Evolutionary conservation across 805 yeast species (phyloP), one percentile per base, ranked within the genome.

Genomic region (Metschnikowia picachoensis): DNA sequence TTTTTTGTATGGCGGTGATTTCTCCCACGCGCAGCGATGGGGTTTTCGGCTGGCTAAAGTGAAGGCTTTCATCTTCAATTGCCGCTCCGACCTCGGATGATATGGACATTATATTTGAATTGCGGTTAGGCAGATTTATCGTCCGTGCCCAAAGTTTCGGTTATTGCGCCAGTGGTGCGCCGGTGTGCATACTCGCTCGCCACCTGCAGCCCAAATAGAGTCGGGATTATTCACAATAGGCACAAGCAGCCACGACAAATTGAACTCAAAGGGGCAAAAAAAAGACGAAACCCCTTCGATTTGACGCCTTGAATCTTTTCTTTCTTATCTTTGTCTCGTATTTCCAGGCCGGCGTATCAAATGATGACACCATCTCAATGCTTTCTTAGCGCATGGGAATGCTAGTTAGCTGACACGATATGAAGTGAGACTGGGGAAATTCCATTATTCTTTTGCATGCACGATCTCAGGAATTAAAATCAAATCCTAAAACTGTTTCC

Each of bases 1-100:
- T 85, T 41, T 90, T 64, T 57, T 87, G 88, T 3, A 67, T 53
- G 25, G 79, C 55, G 6, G 82, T 68, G 47, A 79, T 76, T 14
- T 70, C 72, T 11, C 54, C 49, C 13, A 46, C 14, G 44, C 20
- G 35, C 11, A 14, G 37, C 34, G 29, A 29, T 27, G 27, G 38
- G 28, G 10, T 15, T 31, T 35, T 38, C 16, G 37, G 42, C 35
- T 32, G 41, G 17, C 47, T 46, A 28, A 53, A 39, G 11, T 48
- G 55, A 12, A 55, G 51, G 12, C 58, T 57, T 8, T 58, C 53
- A 31, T 68, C 74, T 41, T 70, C 74, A 16, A 70, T 62, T 3
- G 66, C 69, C 5, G 68, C 71, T 4, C 73, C 71, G 28, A 71
- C 48, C 50, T 68, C 72, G 8, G 75, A 69, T 4, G 71, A 61